Percentiles rank a stretch among this genome's conserved stretches.
These are phyloP conservation scores for Exidia glandulosa DNA, from an alignment of 768 basidiomycete genomes.

Conservation along the genomic window DNA sequence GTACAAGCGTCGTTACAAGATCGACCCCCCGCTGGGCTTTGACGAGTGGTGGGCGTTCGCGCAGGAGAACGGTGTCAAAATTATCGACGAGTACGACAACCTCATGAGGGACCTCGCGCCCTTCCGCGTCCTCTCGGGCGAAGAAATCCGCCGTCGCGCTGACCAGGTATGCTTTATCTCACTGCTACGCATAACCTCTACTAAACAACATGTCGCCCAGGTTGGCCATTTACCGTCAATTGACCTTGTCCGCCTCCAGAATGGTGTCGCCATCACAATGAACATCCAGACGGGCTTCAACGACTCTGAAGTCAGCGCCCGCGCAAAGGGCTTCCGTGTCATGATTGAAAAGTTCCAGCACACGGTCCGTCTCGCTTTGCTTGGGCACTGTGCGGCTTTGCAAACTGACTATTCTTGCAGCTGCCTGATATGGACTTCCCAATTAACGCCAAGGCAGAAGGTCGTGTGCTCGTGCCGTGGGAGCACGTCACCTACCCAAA, in stretches of 20 bases:
- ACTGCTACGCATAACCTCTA: background rate
- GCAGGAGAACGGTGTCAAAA: slow-evolving; percentile 53
- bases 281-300: slow-evolving; percentile 45
- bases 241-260: slow-evolving; percentile 69
- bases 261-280: slow-evolving; percentile 49
- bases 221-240: slow-evolving; percentile 74
- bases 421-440: slow-evolving; percentile 93
- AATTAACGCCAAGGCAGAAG: slow-evolving; percentile 88
- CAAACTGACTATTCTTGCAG: slow-evolving; percentile 23
- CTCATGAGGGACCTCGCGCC: slow-evolving; percentile 73
- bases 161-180: slow-evolving; percentile 34
- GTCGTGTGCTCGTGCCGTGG: slow-evolving; percentile 89
- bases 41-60: slow-evolving; percentile 85
- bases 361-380: slow-evolving; percentile 38
- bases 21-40: slow-evolving; percentile 81
- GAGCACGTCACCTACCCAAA: slow-evolving; percentile 70
- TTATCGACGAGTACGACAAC: slow-evolving; percentile 85
- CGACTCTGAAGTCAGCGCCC: slow-evolving; percentile 60
- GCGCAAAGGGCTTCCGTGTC: slow-evolving; percentile 63
- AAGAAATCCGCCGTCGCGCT: slow-evolving; percentile 57
- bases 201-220: slow-evolving; percentile 23
- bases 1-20: slow-evolving; percentile 67
- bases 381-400: background rate
- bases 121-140: slow-evolving; percentile 66
- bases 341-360: slow-evolving; percentile 66